Conservation (phyloP, 371 early-diverging fungal genomes). For the Parasitella parasitica region DNA sequence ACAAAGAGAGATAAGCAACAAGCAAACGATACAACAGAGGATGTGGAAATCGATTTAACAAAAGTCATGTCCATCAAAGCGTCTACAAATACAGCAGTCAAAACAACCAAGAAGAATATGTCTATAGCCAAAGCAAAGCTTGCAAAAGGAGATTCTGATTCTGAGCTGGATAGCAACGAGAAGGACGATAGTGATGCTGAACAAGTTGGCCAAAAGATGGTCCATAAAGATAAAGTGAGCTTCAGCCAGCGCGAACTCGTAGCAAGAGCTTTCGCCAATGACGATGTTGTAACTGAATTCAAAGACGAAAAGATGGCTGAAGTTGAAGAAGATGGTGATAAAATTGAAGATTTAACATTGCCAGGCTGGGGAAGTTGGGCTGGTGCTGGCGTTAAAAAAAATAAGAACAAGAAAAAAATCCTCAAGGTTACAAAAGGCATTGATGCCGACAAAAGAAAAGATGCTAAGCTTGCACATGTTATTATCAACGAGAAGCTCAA, state of each 20-base stretch:
- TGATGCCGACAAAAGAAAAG: slow-evolving; percentile 69
- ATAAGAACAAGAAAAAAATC: slow-evolving; percentile 63
- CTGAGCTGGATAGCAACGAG: slow-evolving; percentile 17
- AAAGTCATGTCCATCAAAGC: slow-evolving; percentile 7
- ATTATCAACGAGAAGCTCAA: slow-evolving; percentile 87
- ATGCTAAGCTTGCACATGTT: slow-evolving; percentile 80
- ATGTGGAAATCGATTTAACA: slow-evolving; percentile 56
- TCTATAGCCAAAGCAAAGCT: slow-evolving; percentile 14
- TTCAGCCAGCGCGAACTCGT: slow-evolving; percentile 87
- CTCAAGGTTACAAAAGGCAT: slow-evolving; percentile 68
- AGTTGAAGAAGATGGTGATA: slow-evolving; percentile 71
- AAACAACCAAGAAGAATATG: neutral
- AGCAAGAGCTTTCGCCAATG: slow-evolving; percentile 91
- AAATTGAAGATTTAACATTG: slow-evolving; percentile 79
- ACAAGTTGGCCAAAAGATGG: slow-evolving; percentile 32
- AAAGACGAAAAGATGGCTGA: slow-evolving; percentile 76
- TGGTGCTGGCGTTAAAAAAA: slow-evolving; percentile 69
- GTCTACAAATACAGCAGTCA: neutral
- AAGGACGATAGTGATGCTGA: slow-evolving; percentile 33
- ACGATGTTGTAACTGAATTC: slow-evolving; percentile 88
- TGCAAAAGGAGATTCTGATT: slow-evolving; percentile 21
- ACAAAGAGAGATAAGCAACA: slow-evolving; percentile 37
- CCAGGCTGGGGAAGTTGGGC: slow-evolving; percentile 97
- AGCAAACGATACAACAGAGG: slow-evolving; percentile 42
- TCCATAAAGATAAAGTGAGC: slow-evolving; percentile 52